A percentile compares a stretch with the other conserved stretches of the same genome.
Conservation (phyloP, 2,329 filamentous ascomycete genomes). For the Microdochium bolleyi region DNA sequence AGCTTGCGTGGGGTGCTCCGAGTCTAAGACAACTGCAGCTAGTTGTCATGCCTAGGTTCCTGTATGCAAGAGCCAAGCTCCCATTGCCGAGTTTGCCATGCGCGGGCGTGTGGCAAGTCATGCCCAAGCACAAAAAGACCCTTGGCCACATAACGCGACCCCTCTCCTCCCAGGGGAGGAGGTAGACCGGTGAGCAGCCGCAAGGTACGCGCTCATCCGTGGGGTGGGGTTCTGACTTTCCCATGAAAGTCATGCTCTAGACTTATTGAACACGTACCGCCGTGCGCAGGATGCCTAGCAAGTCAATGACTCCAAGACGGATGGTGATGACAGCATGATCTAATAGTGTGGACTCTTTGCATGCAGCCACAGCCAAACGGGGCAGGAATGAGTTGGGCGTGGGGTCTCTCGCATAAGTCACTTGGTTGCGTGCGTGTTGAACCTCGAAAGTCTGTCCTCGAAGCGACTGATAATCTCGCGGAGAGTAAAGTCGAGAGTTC, state of each 20-base stretch:
- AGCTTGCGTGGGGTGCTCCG: background rate
- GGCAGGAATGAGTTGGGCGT: background rate
- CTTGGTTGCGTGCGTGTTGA: background rate
- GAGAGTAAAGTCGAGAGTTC: background rate
- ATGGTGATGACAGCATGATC: conserved; percentile 5
- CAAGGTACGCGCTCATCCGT: background rate
- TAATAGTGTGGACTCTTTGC: background rate
- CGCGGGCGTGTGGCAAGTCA: background rate
- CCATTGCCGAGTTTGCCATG: background rate
- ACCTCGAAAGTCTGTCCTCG: background rate
- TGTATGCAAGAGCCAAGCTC: background rate
- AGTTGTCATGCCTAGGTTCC: background rate
- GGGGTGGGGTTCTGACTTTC: background rate
- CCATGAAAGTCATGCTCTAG: background rate
- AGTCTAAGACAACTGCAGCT: background rate
- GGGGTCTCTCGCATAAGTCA: background rate
- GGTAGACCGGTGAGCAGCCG: background rate
- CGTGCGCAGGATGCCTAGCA: background rate
- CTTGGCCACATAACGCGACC: background rate
- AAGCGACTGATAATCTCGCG: background rate
- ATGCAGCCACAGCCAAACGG: background rate
- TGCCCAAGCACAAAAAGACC: background rate
- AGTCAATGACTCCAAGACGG: conserved; percentile 13
- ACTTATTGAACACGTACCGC: background rate
- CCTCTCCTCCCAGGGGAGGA: background rate